These are phyloP conservation scores for Pisolithus marmoratus DNA, from an alignment of 768 basidiomycete species.

Conservation along the genomic window DNA sequence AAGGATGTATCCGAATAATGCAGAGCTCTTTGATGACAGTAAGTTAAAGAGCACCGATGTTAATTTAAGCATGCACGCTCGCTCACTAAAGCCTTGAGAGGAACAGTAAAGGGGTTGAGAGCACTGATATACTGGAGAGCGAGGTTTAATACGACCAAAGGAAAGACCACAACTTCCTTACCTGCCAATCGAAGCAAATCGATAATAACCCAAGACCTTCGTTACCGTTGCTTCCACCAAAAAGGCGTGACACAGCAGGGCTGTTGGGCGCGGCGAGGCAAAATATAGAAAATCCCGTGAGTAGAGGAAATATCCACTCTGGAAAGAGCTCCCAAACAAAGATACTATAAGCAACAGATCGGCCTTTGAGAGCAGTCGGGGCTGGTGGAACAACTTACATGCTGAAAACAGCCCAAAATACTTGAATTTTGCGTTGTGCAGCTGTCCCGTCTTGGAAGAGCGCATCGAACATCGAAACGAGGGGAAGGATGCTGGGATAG, in stretches of 20 bases:
- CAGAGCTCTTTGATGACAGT: constrained; percentile 28
- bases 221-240: constrained; percentile 58
- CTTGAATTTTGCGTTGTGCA: constrained; percentile 36
- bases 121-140: constrained; percentile 19
- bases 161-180: constrained; percentile 37
- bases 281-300: constrained; percentile 53
- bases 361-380: background rate
- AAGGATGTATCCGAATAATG: constrained; percentile 43
- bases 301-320: constrained; percentile 30
- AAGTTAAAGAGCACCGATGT: background rate
- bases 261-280: constrained; percentile 48
- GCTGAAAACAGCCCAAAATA: constrained; percentile 44
- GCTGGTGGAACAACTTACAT: background rate
- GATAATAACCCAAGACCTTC: constrained; percentile 59
- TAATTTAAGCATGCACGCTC: background rate
- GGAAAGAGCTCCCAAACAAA: constrained; percentile 42
- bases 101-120: constrained; percentile 46
- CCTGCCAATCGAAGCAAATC: constrained; percentile 59
- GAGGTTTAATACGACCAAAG: constrained; percentile 27
- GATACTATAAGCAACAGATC: constrained; percentile 32
- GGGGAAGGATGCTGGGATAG: constrained; percentile 29
- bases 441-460: constrained; percentile 38
- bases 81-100: constrained; percentile 37
- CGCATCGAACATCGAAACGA: constrained; percentile 22
- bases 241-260: constrained; percentile 46